Base-by-base conservation (phyloP, 2,329 filamentous ascomycete species). In the Paracamarosporium sp. region DNA sequence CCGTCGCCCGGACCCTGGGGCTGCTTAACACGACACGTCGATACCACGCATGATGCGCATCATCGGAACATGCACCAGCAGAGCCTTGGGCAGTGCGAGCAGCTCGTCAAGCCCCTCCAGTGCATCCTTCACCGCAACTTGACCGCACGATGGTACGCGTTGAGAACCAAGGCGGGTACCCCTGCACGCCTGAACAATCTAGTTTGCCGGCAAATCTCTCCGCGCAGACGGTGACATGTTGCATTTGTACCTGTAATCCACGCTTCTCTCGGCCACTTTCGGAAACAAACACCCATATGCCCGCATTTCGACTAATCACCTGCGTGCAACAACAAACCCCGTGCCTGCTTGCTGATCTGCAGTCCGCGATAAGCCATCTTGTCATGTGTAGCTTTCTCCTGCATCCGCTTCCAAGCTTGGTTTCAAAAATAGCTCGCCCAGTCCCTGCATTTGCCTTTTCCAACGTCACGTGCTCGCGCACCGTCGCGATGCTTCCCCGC, bases 1-100 rank as follows among this genome's bases (percentile, higher is more conserved):
- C n/a, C n/a, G 53, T 51, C 55, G 55, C 53, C 60, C 60, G 52
- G 45, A 48, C 53, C 46, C 50, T 36, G 15, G 43, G 31, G 47
- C 43, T 41, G 52, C 43, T 24, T 2, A 30, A 31, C 12, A 30
- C 51, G 20, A 28, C 47, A 15, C 47, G 36, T 25, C 11, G 9
- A 35, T 22, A 27, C 22, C n/a, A n/a, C n/a, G n/a, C n/a, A n/a
- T n/a, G n/a, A n/a, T n/a, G n/a, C n/a, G n/a, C n/a, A n/a, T n/a
- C n/a, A n/a, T n/a, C n/a, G 17, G 9, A 22, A 20, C 24, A n/a
- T 28, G 33, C 31, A 13, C 46, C 46, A 36, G 44, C 12, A 41
- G 7, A 20, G 13, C 17, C 9, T 25, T 36, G 4, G n/a, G 31
- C 22, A 5, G 22, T 27, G 11, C 20, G 33, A 27, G 11, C 27